These are phyloP conservation scores for Boletellus dicymbophilus DNA, from an alignment of 1,284 basidiomycete species.

Conservation along the genomic window DNA sequence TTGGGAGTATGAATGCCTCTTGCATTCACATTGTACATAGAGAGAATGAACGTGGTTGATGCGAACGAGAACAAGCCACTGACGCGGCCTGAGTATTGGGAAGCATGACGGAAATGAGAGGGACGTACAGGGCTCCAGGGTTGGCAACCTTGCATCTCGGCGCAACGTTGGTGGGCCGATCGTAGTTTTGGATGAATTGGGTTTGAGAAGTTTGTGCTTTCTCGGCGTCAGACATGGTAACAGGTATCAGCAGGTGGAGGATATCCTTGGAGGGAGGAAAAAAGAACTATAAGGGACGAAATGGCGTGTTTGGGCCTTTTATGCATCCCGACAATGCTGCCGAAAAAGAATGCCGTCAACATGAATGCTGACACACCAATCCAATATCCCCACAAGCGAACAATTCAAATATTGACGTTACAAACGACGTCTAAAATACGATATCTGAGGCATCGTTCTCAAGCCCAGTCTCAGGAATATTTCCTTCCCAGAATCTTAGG, in stretches of 20 bases:
- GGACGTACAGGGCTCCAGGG: conserved; percentile 51
- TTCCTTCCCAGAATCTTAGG: no score
- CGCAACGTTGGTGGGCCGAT: conserved; percentile 15
- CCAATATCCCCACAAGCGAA: background rate
- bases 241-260: background rate
- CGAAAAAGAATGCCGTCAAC: conserved; percentile 14
- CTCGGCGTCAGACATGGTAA: conserved; percentile 35
- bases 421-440: no score
- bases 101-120: no score
- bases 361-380: conserved; percentile 25
- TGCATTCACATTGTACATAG: conserved; percentile 62
- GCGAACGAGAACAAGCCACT: conserved; percentile 76
- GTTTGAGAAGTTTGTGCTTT: conserved; percentile 29
- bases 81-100: conserved; percentile 1
- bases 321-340: conserved; percentile 15
- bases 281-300: background rate
- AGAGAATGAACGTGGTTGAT: conserved; percentile 72
- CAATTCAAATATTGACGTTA: no score
- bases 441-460: no score
- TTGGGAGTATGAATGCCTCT: conserved; percentile 60
- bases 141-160: conserved; percentile 44
- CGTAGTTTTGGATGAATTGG: conserved; percentile 16
- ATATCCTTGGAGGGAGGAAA: background rate
- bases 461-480: no score
- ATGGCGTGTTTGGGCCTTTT: conserved; percentile 19